A percentile compares a stretch with the other conserved stretches of the same genome.
phyloP scores from a whole-genome alignment of 176 grass and related monocot species.

The Carex kokanica region DNA sequence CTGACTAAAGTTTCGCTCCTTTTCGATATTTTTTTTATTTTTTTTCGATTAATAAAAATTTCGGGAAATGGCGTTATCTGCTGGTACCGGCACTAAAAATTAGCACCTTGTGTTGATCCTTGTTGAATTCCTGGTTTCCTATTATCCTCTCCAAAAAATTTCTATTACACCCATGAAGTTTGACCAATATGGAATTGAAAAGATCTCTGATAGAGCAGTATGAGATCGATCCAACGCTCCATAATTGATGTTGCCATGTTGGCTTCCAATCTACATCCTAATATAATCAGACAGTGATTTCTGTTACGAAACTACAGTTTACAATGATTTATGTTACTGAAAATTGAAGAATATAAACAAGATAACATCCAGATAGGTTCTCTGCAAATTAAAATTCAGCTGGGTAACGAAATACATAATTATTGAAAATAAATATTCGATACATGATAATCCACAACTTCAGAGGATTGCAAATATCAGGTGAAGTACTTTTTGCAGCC shows the following conservation, averaged over 20 bases:
- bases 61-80: neutral
- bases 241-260: no score
- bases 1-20: no score
- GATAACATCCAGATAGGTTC: neutral
- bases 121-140: neutral
- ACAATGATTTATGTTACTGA: neutral
- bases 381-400: no score
- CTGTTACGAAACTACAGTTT: neutral
- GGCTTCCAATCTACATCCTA: no score
- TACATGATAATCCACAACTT: neutral
- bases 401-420: neutral
- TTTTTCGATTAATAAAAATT: no score
- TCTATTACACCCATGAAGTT: neutral
- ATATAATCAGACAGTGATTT: no score
- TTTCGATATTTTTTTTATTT: no score
- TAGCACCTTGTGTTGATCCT: neutral
- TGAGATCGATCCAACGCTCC: no score
- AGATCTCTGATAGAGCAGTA: neutral
- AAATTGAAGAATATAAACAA: constrained; percentile 2
- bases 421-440: neutral
- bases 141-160: neutral
- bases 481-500: neutral
- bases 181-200: neutral
- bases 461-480: neutral
- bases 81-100: neutral